Base-by-base conservation (phyloP, 176 grass and related monocot species). In the Musa beccarii region DNA sequence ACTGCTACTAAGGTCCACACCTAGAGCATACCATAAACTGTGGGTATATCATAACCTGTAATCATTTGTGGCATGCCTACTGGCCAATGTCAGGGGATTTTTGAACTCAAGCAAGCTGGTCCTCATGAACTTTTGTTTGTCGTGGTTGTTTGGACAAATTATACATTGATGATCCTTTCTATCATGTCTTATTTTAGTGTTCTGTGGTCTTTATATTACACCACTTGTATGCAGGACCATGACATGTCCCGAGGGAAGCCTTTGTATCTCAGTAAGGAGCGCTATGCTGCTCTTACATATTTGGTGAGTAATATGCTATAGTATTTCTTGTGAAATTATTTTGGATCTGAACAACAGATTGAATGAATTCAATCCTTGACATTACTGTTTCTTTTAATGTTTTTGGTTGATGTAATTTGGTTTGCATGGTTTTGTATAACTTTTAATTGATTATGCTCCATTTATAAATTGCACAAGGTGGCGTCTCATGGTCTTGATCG, bases 401-500 rank as follows among this genome's bases (percentile, higher is more conserved):
- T 70, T 10, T 14, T 79, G 16, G 1, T 25, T 13, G 14, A 24
- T 34, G 2, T 23, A 16, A 29, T 79, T 34, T 68, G 5, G 28
- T 76, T 51, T 49, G 5, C 68, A 65, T 74, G 17, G 21, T 59
- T 73, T 63, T 76, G 14, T 54, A 21, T 49, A 51, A 25, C 51
- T 1, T 53, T 77, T 65, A 24, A 71, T 73, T 83, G 67, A 56
- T 69, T 53, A 59, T 70, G 78, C 74, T 79, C 72, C 29, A 12
- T 67, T 12, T 75, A 16, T 79, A 64, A 73, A 79, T 78, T n/a
- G 76, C 81, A 23, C 72, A 20, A 81, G 96, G 86, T 99, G 84
- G 96, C 91, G 75, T 99, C 96, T 70, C 96, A 99, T 86, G 93
- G 89, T 63, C 91, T 99, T 79, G 96, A 95, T 66, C 76, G 86